Base-by-base conservation (phyloP, 768 basidiomycete species). In the Porpolomopsis calyptriformis region DNA sequence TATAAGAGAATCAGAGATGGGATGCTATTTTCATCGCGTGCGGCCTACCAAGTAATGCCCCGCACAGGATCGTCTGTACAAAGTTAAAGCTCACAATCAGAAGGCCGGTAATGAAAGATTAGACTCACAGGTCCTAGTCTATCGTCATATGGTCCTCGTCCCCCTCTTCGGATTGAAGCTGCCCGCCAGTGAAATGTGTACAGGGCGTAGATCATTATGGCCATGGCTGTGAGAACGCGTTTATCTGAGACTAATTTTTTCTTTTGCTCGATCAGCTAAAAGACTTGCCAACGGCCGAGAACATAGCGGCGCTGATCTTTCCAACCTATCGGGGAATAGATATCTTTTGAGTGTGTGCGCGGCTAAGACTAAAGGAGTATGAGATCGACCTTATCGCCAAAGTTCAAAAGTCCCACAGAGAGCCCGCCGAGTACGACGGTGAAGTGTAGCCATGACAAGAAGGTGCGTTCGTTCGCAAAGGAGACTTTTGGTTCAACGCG, bases 371-470 rank as follows among this genome's bases (percentile, higher is more conserved):
- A 27, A 46, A 35, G 43, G 16, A 14, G 29, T 31, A 31, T 14
- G 14, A 7, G 29, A 57, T 70, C 49, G 48, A 84, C 91, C 68
- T 88, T 88, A 64, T 98, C 96, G 50, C 96, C 96, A 70, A 99
- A 99, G 65, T 99, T 99, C 56, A 99, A 72, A 47, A 99, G 67
- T 9, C 96, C 96, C 11, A 98, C 92, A 1, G 92, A 87, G 38
- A 99, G 76, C 47, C 96, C 96, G 23, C 94, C 93, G 6, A 99
- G 80, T 48, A 99, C 90, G 65, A 98, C 91, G 33, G 93, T 92
- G 63, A 96, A 97, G 64, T 96, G 92, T 40, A 97, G 76, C 96
- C 94, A 98, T 74, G 92, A 93, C 37, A 99, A 73, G 67, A 98
- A 98, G 0, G 96, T 92, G 46, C 88, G 79, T 64, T 92, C 90